Evolutionary conservation across 1,284 basidiomycete species (phyloP).

Genomic region (Cryptococcus neoformans): DNA sequence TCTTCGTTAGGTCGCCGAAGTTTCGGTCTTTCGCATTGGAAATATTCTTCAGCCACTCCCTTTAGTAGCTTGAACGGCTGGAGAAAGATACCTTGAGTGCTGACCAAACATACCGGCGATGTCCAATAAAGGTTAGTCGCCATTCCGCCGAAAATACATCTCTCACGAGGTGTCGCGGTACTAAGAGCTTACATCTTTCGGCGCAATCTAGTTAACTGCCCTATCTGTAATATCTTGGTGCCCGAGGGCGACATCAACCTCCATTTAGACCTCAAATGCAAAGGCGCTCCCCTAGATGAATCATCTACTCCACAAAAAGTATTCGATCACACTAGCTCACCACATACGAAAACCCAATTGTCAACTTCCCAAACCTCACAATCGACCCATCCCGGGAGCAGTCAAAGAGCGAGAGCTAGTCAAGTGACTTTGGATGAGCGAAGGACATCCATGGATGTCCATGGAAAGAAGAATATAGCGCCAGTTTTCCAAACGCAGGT

Average conservation of each 20-base stretch:
- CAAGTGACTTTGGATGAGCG: neutral
- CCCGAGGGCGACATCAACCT: slow-evolving; percentile 43
- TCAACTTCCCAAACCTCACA: neutral
- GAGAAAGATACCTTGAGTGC: too few species aligned
- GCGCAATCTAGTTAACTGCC: slow-evolving; percentile 33
- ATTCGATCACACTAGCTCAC: neutral
- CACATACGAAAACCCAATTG: neutral
- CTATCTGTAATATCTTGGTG: slow-evolving; percentile 41
- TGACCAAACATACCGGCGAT: too few species aligned
- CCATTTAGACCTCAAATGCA: slow-evolving; percentile 21
- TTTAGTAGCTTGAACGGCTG: too few species aligned
- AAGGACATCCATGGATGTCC: neutral
- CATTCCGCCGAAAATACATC: neutral
- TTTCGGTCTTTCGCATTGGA: too few species aligned
- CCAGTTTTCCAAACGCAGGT: slow-evolving; percentile 11
- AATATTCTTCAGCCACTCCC: too few species aligned
- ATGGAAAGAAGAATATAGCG: slow-evolving; percentile 9
- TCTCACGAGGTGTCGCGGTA: too few species aligned
- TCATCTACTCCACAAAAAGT: neutral
- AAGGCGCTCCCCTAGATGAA: neutral
- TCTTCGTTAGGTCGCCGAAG: too few species aligned
- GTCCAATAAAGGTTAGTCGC: neutral
- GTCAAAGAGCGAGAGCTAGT: neutral
- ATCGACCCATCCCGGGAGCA: neutral
- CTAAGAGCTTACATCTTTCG: too few species aligned